Percentiles rank a stretch among this genome's conserved stretches.
These are phyloP conservation scores for Chrysoporthe austroafricana DNA, from an alignment of 2,329 filamentous ascomycete genomes.

Conservation along the genomic window DNA sequence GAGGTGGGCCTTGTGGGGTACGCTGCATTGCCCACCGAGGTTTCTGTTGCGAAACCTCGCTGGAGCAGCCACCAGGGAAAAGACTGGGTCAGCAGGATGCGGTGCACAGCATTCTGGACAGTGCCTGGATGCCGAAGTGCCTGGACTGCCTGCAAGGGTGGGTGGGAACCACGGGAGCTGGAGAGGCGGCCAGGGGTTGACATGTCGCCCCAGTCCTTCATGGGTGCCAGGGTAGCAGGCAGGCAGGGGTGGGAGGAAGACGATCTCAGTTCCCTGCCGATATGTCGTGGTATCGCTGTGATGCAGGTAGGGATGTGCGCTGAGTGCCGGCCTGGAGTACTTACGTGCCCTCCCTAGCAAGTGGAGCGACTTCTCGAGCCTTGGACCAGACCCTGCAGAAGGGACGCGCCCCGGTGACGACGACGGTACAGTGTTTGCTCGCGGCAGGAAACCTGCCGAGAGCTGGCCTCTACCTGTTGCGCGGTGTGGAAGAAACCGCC, in stretches of 20 bases:
- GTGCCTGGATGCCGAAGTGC: background rate
- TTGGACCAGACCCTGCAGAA: background rate
- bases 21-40: slow-evolving; percentile 26
- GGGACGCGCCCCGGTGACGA: background rate
- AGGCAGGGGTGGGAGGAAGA: background rate
- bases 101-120: background rate
- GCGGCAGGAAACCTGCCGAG: background rate
- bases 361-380: background rate
- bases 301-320: slow-evolving; percentile 8
- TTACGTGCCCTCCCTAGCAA: background rate
- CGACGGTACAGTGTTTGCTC: background rate
- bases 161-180: slow-evolving; percentile 32
- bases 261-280: slow-evolving; percentile 34
- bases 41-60: slow-evolving; percentile 32
- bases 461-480: background rate
- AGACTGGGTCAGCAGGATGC: slow-evolving; percentile 26
- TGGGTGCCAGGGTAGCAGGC: slow-evolving; percentile 25
- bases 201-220: slow-evolving; percentile 18
- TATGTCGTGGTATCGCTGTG: slow-evolving; percentile 30
- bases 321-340: background rate
- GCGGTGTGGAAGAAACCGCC: no score
- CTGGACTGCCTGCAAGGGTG: slow-evolving; percentile 27
- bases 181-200: slow-evolving; percentile 27
- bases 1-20: slow-evolving; percentile 11
- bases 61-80: slow-evolving; percentile 20